A percentile compares a stretch with the other conserved stretches of the same genome.
These are phyloP conservation scores for Arachis stenosperma DNA, from an alignment of 306 rosid species.

Conservation along the genomic window DNA sequence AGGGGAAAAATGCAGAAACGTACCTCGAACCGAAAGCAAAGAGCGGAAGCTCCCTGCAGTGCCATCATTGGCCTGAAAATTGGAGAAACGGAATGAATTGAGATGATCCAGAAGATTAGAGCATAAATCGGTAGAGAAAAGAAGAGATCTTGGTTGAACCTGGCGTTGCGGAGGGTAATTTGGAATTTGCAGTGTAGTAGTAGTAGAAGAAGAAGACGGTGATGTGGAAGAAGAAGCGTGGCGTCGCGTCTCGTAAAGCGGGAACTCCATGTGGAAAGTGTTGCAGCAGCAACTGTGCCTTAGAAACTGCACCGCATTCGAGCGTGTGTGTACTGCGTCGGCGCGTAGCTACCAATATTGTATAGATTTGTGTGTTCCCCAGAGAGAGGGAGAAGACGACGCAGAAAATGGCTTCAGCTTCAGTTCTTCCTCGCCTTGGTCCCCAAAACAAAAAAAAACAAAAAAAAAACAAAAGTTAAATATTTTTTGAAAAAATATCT, in stretches of 20 bases:
- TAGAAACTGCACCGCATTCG: constrained; percentile 38
- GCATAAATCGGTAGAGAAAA: constrained; percentile 17
- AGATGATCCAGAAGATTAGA: background rate
- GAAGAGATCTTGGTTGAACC: constrained; percentile 12
- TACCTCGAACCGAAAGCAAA: constrained; percentile 74
- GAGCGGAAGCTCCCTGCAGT: constrained; percentile 55
- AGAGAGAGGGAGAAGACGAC: background rate
- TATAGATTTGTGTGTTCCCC: background rate
- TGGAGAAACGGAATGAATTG: background rate
- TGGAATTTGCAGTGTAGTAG: constrained; percentile 41
- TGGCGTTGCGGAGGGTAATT: constrained; percentile 64
- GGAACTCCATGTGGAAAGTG: constrained; percentile 57
- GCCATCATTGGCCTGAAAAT: constrained; percentile 56
- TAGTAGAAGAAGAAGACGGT: background rate
- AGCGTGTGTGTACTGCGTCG: background rate
- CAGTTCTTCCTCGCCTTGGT: constrained; percentile 4
- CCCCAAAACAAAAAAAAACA: background rate
- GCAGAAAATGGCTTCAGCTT: constrained; percentile 21
- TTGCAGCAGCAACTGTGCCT: constrained; percentile 34
- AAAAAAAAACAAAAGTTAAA: no score
- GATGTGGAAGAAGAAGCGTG: constrained; percentile 65
- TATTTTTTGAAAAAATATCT: no score
- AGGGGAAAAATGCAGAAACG: background rate
- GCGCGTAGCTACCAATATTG: constrained; percentile 21
- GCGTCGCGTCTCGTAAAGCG: constrained; percentile 74